Evolutionary conservation across 2,329 filamentous ascomycete genomes (phyloP).

Genomic region (Colletotrichum noveboracense): DNA sequence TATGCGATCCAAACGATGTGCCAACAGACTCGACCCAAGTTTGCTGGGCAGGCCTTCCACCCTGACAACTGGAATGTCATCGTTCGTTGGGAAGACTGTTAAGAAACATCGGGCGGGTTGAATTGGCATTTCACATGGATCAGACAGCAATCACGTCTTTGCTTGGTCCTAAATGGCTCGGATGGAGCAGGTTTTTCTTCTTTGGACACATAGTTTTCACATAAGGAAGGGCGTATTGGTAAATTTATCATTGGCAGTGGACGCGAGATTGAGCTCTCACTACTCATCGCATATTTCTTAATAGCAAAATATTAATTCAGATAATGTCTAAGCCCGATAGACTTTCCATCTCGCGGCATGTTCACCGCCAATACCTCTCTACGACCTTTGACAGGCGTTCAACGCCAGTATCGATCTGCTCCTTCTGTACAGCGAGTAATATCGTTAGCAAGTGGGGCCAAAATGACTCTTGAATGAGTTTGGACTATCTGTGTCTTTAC

Average conservation of each 20-base stretch:
- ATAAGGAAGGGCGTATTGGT: background rate
- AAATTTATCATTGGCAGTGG: background rate
- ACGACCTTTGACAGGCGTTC: background rate
- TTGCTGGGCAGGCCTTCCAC: background rate
- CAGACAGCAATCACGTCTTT: background rate
- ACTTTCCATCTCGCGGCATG: background rate
- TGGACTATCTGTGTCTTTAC: background rate
- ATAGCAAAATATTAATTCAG: background rate
- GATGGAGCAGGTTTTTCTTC: background rate
- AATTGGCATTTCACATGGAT: background rate
- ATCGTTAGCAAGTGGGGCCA: background rate
- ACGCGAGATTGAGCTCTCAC: background rate
- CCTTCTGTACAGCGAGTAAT: background rate
- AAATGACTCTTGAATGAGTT: background rate
- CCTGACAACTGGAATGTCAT: background rate
- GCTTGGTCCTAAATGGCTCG: background rate
- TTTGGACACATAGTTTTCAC: background rate
- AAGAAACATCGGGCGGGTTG: background rate
- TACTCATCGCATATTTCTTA: background rate
- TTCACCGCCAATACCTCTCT: background rate
- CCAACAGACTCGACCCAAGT: background rate
- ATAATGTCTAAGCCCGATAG: background rate
- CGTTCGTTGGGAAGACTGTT: background rate
- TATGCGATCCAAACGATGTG: background rate
- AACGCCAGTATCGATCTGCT: background rate